phyloP scores from a whole-genome alignment of 352 stramenopile species.

The Phytophthora litchii region DNA sequence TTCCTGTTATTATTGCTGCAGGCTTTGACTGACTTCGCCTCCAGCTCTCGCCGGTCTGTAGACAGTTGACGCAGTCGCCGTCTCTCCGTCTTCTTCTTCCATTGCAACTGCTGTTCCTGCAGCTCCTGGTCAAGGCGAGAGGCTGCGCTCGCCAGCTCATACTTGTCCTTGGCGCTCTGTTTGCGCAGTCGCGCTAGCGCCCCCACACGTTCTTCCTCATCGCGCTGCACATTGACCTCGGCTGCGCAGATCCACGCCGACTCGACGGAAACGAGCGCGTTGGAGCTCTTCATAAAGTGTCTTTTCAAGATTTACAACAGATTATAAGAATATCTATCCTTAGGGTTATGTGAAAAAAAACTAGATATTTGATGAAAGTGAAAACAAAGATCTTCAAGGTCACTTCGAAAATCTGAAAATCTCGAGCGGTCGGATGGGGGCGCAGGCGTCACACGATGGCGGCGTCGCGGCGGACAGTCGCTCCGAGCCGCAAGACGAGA shows the following conservation, averaged over 20 bases:
- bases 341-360: no score
- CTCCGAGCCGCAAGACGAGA: conserved; percentile 17
- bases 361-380: no score
- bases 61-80: conserved; percentile 17
- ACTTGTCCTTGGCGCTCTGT: conserved; percentile 50
- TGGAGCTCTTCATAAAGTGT: conserved; percentile 36
- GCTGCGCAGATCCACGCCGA: conserved; percentile 66
- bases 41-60: conserved; percentile 15
- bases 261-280: conserved; percentile 46
- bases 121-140: conserved; percentile 61
- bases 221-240: conserved; percentile 56
- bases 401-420: not conserved
- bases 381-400: not conserved
- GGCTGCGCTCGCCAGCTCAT: conserved; percentile 45
- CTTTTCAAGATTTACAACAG: conserved; percentile 8
- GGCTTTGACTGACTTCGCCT: conserved; percentile 1
- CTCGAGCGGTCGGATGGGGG: conserved; percentile 19
- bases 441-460: conserved; percentile 31
- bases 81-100: conserved; percentile 29
- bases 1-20: conserved; percentile 40
- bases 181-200: conserved; percentile 17
- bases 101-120: conserved; percentile 50
- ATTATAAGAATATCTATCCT: no score
- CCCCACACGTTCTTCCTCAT: conserved; percentile 46
- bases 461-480: not conserved